Evolutionary conservation across 2,329 filamentous ascomycete species (phyloP), one percentile per base, ranked within the genome.

Genomic region (Aspergillus eucalypticola): DNA sequence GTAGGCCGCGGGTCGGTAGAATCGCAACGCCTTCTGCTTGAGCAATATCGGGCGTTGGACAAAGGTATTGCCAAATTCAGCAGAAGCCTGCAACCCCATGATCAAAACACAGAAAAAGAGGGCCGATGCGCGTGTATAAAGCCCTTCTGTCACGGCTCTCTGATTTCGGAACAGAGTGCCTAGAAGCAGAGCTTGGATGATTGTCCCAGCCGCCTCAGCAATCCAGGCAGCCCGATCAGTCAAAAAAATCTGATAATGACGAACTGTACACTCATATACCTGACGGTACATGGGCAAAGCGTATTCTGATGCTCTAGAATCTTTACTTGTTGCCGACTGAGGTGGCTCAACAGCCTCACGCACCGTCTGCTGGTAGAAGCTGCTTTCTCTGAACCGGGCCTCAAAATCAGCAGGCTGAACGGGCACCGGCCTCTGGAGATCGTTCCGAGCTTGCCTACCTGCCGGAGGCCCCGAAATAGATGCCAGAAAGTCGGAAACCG

Each of bases 401-500:
- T 29, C 21, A n/a, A 57, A 53, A 35, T 56, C 54, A 27, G 27
- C 58, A 5, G 54, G 38, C 5, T 38, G 51, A n/a, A 32, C n/a
- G 3, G 57, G 57, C 2, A 56, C 42, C 50, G 19, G 51, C 15
- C 48, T 6, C 8, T 38, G 15, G n/a, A 5, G 27, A 2, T 19
- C 17, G 7, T 42, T 13, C 6, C 25, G 41, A 1, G 19, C 5
- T 3, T 17, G 42, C 5, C 58, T 54, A 11, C n/a, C 54, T 13
- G 35, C 38, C 3, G 48, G 58, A 15, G 23, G 29, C 10, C 46
- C 64, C 1, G 62, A 63, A 62, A 66, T 63, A 42, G 88, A 89
- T 0, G 89, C 92, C 10, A 93, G 80, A 67, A 91, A 93, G 69
- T 93, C 90, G 0, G 90, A 88, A 0, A 87, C 90, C 0, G 90